Conservation (phyloP, 371 early-diverging fungal genomes). For the Dinochytrium kinnereticum region DNA sequence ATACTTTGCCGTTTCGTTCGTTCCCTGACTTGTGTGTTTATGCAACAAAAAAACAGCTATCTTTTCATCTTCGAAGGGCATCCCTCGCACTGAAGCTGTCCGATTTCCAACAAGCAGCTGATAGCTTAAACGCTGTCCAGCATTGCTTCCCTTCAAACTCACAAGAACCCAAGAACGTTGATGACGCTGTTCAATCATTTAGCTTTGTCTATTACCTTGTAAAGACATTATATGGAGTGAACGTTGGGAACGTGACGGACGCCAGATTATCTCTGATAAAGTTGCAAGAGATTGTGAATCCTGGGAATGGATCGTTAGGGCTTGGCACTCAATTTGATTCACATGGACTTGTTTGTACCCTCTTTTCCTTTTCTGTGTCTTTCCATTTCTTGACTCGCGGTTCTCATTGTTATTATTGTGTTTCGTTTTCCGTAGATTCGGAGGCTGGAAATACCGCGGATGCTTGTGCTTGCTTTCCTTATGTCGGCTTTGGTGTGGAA, state of each 20-base stretch:
- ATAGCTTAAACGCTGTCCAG: not conserved
- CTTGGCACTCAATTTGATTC: too few relatives aligned
- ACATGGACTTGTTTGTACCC: too few relatives aligned
- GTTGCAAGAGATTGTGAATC: not conserved
- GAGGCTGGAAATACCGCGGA: not conserved
- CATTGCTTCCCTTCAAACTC: not conserved
- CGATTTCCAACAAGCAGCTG: not conserved
- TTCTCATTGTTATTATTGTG: not conserved
- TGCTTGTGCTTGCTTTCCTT: not conserved
- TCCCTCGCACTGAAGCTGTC: not conserved
- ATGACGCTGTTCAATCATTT: not conserved
- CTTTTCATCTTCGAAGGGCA: conserved; percentile 8
- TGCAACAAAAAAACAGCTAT: not conserved
- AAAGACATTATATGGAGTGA: not conserved
- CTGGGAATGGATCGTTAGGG: not conserved
- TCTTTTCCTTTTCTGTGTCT: too few relatives aligned
- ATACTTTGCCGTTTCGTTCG: not conserved
- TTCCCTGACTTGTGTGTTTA: not conserved
- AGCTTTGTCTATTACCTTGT: not conserved
- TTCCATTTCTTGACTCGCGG: not conserved
- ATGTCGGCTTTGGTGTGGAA: conserved; percentile 4
- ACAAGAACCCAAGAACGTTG: not conserved
- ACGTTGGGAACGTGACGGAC: not conserved
- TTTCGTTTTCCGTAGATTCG: not conserved
- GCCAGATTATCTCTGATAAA: not conserved